Evolutionary conservation across 768 basidiomycete genomes (phyloP), one percentile per base, ranked within the genome.

Genomic region (Phanerochaete sordida): DNA sequence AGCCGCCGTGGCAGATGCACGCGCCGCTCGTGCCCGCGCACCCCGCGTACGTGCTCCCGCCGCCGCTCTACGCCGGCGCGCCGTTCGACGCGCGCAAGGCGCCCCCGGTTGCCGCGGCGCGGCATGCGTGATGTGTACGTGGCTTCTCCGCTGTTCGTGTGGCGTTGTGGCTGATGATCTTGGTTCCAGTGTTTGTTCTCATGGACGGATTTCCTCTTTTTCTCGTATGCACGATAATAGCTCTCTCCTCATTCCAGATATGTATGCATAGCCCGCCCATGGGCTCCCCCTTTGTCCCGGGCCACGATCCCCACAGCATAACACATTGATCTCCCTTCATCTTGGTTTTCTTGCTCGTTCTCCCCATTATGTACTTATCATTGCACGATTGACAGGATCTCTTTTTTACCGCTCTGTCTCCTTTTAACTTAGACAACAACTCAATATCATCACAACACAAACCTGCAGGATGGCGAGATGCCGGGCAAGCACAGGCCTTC

Each of bases 71-170:
- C 53, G 37, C 23, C 53, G 19, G 24, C 3, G 39, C 56, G 7
- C 57, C 57, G 16, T 50, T 31, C 46, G 57, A 58, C 31, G 46
- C 57, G 35, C 57, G 57, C n/a, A 50, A 50, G 28, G 39, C 47
- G 24, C 43, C 44, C 30, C 35, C 33, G 2, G 44, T 47, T 12
- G 43, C 16, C 23, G 45, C 27, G 11, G 33, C 57, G 30, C 57
- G 57, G 46, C 30, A 48, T 58, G 57, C 51, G 23, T 60, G 51
- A 47, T 55, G 53, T 16, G 52, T 55, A 26, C 15, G 57, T 28
- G 1, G 19, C 23, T 26, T 27, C 23, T 28, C 35, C 26, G 16
- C 43, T n/a, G n/a, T n/a, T n/a, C n/a, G n/a, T n/a, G n/a, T n/a
- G n/a, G n/a, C n/a, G n/a, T n/a, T n/a, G n/a, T n/a, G n/a, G n/a